Base-by-base conservation (phyloP, 225 moss, liverwort and hornwort species). In the Ulota crispa region DNA sequence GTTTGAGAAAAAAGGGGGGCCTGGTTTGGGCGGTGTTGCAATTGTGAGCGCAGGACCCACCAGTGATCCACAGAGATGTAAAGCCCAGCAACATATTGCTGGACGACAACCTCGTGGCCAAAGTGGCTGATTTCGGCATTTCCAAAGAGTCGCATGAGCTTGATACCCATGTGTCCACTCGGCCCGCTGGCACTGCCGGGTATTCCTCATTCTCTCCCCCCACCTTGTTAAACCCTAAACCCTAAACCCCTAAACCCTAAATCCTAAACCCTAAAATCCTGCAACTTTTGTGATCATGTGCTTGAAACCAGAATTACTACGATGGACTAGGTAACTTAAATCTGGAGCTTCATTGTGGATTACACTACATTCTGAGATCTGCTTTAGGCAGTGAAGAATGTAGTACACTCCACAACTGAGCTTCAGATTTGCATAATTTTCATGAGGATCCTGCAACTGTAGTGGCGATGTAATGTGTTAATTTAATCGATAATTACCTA, bases 51-150 rank as follows among this genome's bases (percentile, higher is more conserved):
- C 80, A 90, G 90, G 88, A 90, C 57, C 90, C 90, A 1, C 88
- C 90, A 27, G 90, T 90, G 43, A 90, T 89, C 21, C 89, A 89
- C 75, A 67, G 89, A 77, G 89, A 89, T 65, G 87, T 89, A 57
- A 89, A 90, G 55, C 83, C 90, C 64, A 87, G 71, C 81, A 90
- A 88, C 30, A 90, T 90, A 73, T 74, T 90, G 83, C 85, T 90
- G 3, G 85, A 90, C 64, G 88, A 73, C 50, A 54, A 92, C 72
- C 89, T 92, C 78, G 86, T 91, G 7, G 95, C 95, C 13, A 95
- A 95, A 81, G 81, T 95, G 16, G 87, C 91, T 4, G 95, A 95
- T 79, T 95, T 92, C 16, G 91, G 93, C 70, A 95, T 95, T 74
- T 85, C 90, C 71, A 90, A 88, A 56, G 90, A 85, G 66, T 90